Conservation (phyloP, 2,329 filamentous ascomycete genomes). For the Rhynchosporium graminicola region DNA sequence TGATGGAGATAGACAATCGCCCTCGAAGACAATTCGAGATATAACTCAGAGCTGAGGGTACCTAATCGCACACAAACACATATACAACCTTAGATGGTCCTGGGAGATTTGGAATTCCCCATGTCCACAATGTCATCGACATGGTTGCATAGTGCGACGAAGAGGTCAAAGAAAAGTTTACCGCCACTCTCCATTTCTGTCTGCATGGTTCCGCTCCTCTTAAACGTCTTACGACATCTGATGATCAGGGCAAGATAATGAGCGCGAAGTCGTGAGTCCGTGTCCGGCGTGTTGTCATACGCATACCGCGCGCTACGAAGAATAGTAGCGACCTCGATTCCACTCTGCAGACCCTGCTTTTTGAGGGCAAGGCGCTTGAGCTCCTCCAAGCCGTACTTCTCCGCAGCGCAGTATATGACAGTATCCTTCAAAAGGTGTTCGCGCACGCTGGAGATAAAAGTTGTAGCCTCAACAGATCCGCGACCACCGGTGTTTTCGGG, state of each 20-base stretch:
- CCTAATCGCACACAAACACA: constrained; percentile 29
- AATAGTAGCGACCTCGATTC: constrained; percentile 89
- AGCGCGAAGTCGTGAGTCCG: constrained; percentile 88
- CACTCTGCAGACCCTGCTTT: constrained; percentile 88
- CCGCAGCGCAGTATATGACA: constrained; percentile 89
- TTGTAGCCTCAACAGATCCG: constrained; percentile 70
- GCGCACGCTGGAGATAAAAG: constrained; percentile 73
- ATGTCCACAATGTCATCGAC: constrained; percentile 93
- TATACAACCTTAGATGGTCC: constrained; percentile 50
- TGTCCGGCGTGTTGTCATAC: constrained; percentile 92
- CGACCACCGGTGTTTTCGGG: constrained; percentile 57
- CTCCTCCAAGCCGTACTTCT: constrained; percentile 87
- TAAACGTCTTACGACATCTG: constrained; percentile 95
- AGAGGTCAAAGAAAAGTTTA: constrained; percentile 95
- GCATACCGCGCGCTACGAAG: constrained; percentile 91
- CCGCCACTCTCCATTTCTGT: constrained; percentile 94
- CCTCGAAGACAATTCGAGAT: constrained; percentile 36
- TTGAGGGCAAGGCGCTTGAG: constrained; percentile 88
- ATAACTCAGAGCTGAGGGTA: constrained; percentile 37
- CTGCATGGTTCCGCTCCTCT: constrained; percentile 98
- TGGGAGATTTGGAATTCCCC: constrained; percentile 57
- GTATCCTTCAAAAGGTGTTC: constrained; percentile 87
- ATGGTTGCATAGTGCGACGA: constrained; percentile 97
- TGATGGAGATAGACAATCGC: constrained; percentile 42
- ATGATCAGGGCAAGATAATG: constrained; percentile 98